phyloP scores from a whole-genome alignment of 148 eudicot species.

The Vaccinium corymbosum region DNA sequence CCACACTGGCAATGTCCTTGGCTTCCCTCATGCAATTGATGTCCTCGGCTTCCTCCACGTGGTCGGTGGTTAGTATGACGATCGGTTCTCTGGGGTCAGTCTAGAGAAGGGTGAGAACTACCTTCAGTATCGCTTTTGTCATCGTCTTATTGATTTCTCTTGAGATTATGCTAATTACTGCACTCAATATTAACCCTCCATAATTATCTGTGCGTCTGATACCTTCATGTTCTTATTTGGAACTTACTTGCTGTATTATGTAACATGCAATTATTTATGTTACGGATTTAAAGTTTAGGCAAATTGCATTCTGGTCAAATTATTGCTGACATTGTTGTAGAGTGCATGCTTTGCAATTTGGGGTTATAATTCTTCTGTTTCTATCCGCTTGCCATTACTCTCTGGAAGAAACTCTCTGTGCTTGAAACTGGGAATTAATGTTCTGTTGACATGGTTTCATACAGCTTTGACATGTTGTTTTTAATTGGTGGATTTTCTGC shows the following conservation, averaged over 20 bases:
- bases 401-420: neutral
- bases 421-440: neutral
- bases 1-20: too few species aligned
- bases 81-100: too few species aligned
- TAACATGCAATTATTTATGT: neutral
- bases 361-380: neutral
- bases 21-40: too few species aligned
- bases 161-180: too few species aligned
- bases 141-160: too few species aligned
- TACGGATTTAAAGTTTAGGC: neutral
- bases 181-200: too few species aligned
- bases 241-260: neutral
- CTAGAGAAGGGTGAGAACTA: too few species aligned
- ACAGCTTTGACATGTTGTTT: neutral
- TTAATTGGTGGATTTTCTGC: conserved; percentile 5
- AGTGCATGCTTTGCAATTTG: neutral
- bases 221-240: neutral
- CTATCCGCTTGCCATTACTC: neutral
- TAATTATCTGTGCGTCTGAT: neutral
- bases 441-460: neutral
- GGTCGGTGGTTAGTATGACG: too few species aligned
- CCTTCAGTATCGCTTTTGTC: too few species aligned
- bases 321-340: neutral
- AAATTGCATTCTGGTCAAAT: neutral
- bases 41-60: too few species aligned